Evolutionary conservation across 2,329 filamentous ascomycete genomes (phyloP).

Genomic region (Pseudogymnoascus pannorum): DNA sequence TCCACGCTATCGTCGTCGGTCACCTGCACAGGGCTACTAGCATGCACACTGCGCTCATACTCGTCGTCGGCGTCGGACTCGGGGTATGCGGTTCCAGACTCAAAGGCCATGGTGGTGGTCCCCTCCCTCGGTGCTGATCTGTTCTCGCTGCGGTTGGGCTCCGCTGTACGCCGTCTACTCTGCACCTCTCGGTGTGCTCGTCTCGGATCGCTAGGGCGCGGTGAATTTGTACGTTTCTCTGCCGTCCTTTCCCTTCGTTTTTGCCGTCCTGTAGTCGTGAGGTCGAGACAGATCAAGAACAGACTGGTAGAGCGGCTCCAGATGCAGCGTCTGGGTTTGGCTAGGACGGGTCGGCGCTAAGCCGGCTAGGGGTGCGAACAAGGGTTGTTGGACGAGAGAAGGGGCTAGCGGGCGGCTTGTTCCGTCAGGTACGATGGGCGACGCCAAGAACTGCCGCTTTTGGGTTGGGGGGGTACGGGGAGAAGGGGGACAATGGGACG

Average conservation of each 20-base stretch:
- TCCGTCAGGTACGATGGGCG: not conserved
- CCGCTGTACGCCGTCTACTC: not conserved
- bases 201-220: not conserved
- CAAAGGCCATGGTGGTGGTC: slow-evolving; percentile 46
- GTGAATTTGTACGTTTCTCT: not conserved
- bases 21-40: slow-evolving; percentile 57
- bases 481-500: not conserved
- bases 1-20: slow-evolving; percentile 64
- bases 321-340: not conserved
- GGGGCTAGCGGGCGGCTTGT: not conserved
- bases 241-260: not conserved
- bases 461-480: not conserved
- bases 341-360: not conserved
- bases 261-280: not conserved
- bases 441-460: not conserved
- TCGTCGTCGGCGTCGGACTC: slow-evolving; percentile 79
- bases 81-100: slow-evolving; percentile 62
- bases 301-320: not conserved
- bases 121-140: not conserved
- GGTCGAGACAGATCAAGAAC: not conserved
- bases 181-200: not conserved
- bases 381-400: not conserved
- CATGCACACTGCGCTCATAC: slow-evolving; percentile 66
- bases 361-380: not conserved
- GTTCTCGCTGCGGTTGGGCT: not conserved